Conservation (phyloP, 352 stramenopile genomes). For the Thraustochytrium sp. region DNA sequence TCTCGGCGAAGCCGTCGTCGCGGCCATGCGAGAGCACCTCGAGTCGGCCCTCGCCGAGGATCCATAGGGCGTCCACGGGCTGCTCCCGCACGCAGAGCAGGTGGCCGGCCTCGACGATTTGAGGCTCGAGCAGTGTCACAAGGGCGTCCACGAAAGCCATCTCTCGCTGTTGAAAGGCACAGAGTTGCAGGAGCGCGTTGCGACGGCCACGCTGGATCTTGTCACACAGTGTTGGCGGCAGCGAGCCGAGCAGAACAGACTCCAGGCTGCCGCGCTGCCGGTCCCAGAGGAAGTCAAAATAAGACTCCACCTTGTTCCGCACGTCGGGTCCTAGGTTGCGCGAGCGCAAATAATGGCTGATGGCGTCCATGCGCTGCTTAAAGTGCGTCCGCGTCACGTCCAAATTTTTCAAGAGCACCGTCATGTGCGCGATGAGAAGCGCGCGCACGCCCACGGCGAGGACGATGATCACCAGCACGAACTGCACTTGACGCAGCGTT, state of each 20-base stretch:
- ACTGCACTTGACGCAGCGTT: background rate
- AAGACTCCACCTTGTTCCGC: background rate
- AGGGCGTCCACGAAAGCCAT: slow-evolving; percentile 20
- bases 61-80: background rate
- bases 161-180: background rate
- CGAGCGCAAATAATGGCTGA: background rate
- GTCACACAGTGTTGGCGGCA: background rate
- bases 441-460: background rate
- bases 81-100: background rate
- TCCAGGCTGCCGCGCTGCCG: slow-evolving; percentile 7
- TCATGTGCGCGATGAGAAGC: slow-evolving; percentile 29
- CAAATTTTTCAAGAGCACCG: slow-evolving; percentile 3
- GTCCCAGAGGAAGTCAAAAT: slow-evolving; percentile 31
- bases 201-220: background rate
- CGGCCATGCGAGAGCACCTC: background rate
- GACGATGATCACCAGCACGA: background rate
- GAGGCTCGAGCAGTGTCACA: background rate
- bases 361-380: slow-evolving; percentile 4
- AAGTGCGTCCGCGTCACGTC: slow-evolving; percentile 5
- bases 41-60: background rate
- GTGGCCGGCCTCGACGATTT: background rate
- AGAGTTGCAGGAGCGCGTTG: background rate
- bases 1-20: background rate
- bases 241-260: background rate
- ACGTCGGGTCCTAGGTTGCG: background rate